phyloP scores from a whole-genome alignment of 2,329 filamentous ascomycete species.

The Xylaria sp. region DNA sequence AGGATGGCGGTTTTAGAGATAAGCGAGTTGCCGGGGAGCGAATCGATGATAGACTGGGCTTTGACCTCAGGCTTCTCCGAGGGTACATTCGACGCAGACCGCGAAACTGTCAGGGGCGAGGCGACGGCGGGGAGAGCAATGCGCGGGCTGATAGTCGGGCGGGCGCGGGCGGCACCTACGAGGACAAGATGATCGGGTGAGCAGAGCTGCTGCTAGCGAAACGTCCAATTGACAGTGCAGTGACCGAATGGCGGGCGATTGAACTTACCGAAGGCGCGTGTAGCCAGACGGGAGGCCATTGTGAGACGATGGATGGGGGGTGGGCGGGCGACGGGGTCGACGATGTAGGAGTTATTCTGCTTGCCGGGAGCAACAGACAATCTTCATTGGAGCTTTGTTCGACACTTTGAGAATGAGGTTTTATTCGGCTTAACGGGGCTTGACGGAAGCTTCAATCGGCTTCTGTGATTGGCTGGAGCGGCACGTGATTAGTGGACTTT shows the following conservation, averaged over 20 bases:
- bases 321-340: conserved; percentile 53
- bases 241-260: not conserved
- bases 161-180: conserved; percentile 88
- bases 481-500: conserved; percentile 45
- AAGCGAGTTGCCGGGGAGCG: conserved; percentile 90
- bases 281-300: conserved; percentile 99
- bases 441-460: conserved; percentile 38
- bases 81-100: conserved; percentile 80
- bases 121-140: conserved; percentile 43
- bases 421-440: conserved; percentile 46
- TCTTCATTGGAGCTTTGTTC: conserved; percentile 39
- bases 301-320: conserved; percentile 67
- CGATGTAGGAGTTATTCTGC: conserved; percentile 52
- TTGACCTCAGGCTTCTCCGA: conserved; percentile 93
- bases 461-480: conserved; percentile 40
- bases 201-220: conserved; percentile 36
- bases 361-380: conserved; percentile 49
- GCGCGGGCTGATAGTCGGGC: conserved; percentile 78
- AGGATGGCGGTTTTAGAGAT: conserved; percentile 97
- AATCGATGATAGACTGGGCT: conserved; percentile 93
- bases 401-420: conserved; percentile 49
- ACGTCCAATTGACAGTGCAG: conserved; percentile 24
- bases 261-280: conserved; percentile 90
- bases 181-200: conserved; percentile 40
- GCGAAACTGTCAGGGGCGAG: conserved; percentile 70